phyloP scores from a whole-genome alignment of 306 rosid species.

The Lathyrus sativus region DNA sequence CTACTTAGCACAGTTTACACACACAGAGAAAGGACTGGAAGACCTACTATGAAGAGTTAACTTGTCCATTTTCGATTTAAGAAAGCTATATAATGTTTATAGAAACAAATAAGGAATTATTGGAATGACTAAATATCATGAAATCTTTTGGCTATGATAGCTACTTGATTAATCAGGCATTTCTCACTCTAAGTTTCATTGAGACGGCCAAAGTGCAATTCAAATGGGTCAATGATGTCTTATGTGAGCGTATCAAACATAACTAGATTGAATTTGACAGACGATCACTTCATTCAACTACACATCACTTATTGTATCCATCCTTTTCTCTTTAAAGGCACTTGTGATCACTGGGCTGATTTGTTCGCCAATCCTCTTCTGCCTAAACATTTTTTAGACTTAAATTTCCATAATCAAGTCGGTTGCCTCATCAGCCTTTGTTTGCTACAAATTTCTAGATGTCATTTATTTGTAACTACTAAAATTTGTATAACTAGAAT shows the following conservation, averaged over 20 bases:
- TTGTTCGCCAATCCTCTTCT: not conserved
- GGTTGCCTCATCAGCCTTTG: not conserved
- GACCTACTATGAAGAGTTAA: not conserved
- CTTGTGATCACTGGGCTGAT: not conserved
- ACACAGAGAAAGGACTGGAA: not conserved
- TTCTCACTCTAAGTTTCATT: conserved; percentile 1
- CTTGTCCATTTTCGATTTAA: not conserved
- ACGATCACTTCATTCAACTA: not conserved
- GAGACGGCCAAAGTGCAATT: not conserved
- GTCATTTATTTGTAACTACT: not conserved
- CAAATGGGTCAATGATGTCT: not conserved
- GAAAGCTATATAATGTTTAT: not conserved
- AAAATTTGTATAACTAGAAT: not conserved
- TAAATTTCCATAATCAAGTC: not conserved
- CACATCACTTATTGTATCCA: not conserved
- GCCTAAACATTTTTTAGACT: conserved; percentile 7
- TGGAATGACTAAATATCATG: not conserved
- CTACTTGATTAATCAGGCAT: not conserved
- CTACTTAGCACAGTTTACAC: conserved; percentile 21
- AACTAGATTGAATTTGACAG: not conserved
- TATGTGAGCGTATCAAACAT: not conserved
- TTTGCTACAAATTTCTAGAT: not conserved
- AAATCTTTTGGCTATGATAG: conserved; percentile 5
- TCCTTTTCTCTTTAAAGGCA: not conserved
- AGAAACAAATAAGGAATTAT: not conserved